phyloP scores from a whole-genome alignment of 306 rosid genomes.

The Vigna unguiculata region DNA sequence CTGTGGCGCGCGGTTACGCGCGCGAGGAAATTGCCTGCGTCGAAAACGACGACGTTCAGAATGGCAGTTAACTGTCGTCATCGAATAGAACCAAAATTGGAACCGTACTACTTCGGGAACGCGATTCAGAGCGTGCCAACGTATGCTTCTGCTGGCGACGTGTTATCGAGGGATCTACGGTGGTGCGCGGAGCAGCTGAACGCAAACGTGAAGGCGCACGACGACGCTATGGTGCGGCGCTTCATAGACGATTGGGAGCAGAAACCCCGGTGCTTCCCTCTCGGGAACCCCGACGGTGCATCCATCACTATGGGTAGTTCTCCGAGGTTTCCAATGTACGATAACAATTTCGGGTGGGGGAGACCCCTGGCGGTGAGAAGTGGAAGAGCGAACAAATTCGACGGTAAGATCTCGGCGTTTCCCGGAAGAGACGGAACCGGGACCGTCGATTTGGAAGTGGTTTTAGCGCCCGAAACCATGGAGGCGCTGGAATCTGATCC shows the following conservation, averaged over 20 bases:
- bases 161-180: constrained; percentile 54
- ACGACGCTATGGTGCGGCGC: constrained; percentile 56
- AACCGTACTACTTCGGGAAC: constrained; percentile 85
- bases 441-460: constrained; percentile 81
- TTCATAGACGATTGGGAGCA: constrained; percentile 80
- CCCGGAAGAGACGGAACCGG: constrained; percentile 85
- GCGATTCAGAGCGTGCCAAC: constrained; percentile 91
- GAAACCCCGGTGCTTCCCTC: constrained; percentile 75
- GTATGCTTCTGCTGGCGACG: constrained; percentile 60
- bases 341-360: constrained; percentile 95
- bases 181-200: constrained; percentile 91
- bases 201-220: constrained; percentile 72
- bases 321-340: constrained; percentile 91
- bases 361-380: constrained; percentile 84
- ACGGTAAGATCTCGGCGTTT: constrained; percentile 91
- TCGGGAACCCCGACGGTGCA: constrained; percentile 88
- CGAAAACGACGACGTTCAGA: constrained; percentile 75
- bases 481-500: constrained; percentile 65
- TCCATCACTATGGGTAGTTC: constrained; percentile 93
- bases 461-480: constrained; percentile 82
- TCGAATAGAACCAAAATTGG: constrained; percentile 71
- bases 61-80: constrained; percentile 90
- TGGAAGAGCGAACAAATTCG: constrained; percentile 81
- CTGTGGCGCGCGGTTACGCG: constrained; percentile 86
- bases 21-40: constrained; percentile 66